phyloP scores from a whole-genome alignment of 2,329 filamentous ascomycete genomes.

The Fusarium bactridioides region DNA sequence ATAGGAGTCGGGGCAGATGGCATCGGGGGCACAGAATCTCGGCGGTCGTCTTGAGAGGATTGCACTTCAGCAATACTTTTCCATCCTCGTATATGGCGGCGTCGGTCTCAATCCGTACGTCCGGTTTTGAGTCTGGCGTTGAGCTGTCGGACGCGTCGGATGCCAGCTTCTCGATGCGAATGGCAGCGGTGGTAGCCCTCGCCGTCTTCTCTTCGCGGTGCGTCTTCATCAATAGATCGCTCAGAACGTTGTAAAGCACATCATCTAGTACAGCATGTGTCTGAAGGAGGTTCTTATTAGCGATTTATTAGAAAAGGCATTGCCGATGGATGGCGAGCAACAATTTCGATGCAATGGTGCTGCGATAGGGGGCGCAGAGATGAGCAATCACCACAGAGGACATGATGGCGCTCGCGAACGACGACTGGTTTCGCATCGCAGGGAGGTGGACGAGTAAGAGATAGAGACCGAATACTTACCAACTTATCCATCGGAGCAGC shows the following conservation, averaged over 20 bases:
- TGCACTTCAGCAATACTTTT: slow-evolving; percentile 72
- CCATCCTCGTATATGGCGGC: slow-evolving; percentile 75
- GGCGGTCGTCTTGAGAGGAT: slow-evolving; percentile 73
- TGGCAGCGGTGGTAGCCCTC: slow-evolving; percentile 70
- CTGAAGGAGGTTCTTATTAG: slow-evolving; percentile 49
- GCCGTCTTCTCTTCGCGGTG: slow-evolving; percentile 83
- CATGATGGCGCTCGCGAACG: slow-evolving; percentile 6
- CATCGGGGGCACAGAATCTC: slow-evolving; percentile 79
- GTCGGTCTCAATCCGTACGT: slow-evolving; percentile 70
- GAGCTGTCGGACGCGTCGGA: slow-evolving; percentile 63
- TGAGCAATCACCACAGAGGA: slow-evolving; percentile 3
- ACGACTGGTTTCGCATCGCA: slow-evolving; percentile 19
- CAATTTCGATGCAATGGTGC: slow-evolving; percentile 1
- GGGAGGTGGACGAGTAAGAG: slow-evolving; percentile 11
- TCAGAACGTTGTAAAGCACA: slow-evolving; percentile 77
- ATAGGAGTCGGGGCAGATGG: slow-evolving; percentile 75
- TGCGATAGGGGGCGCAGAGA: slow-evolving; percentile 20
- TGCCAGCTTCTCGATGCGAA: slow-evolving; percentile 69
- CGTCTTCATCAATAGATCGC: slow-evolving; percentile 75
- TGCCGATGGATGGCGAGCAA: background rate
- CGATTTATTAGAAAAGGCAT: slow-evolving; percentile 1
- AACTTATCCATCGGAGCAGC: slow-evolving; percentile 64
- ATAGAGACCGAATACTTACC: slow-evolving; percentile 54
- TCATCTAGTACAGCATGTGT: slow-evolving; percentile 76
- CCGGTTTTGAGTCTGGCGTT: slow-evolving; percentile 60